Evolutionary conservation across 2,329 filamentous ascomycete species (phyloP).

Genomic region (Botrytis elliptica): DNA sequence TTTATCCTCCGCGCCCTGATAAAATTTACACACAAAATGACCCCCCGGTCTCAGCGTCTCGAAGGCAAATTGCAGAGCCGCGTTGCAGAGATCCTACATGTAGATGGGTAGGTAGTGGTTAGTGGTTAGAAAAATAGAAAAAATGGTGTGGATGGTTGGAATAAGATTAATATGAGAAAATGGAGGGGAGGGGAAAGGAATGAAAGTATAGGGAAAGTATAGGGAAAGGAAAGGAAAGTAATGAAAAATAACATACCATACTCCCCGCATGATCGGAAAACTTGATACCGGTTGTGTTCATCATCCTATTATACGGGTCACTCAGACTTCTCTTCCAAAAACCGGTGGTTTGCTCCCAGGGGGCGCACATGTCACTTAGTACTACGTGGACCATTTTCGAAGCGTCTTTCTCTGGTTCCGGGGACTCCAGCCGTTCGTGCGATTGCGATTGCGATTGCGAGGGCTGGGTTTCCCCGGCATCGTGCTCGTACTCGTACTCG

Average conservation of each 20-base stretch:
- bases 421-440: slow-evolving; percentile 23
- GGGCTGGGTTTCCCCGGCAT: not conserved
- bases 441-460: too few relatives aligned
- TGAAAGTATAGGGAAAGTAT: too few relatives aligned
- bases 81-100: slow-evolving; percentile 80
- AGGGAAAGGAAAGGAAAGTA: too few relatives aligned
- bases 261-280: slow-evolving; percentile 90
- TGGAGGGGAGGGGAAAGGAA: too few relatives aligned
- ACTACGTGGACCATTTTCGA: slow-evolving; percentile 81
- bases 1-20: slow-evolving; percentile 86
- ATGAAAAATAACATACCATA: slow-evolving; percentile 65
- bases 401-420: slow-evolving; percentile 39
- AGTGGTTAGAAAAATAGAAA: too few relatives aligned
- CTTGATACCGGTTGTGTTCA: slow-evolving; percentile 90
- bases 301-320: slow-evolving; percentile 97
- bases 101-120: not conserved
- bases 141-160: too few relatives aligned
- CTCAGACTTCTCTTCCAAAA: slow-evolving; percentile 86
- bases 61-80: slow-evolving; percentile 80
- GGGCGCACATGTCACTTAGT: slow-evolving; percentile 98
- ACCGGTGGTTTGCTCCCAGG: slow-evolving; percentile 79
- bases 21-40: slow-evolving; percentile 97
- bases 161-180: too few relatives aligned
- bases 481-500: not conserved
- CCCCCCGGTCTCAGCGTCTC: slow-evolving; percentile 81